These are phyloP conservation scores for Phytophthora pistaciae DNA, from an alignment of 352 stramenopile species.

Conservation along the genomic window DNA sequence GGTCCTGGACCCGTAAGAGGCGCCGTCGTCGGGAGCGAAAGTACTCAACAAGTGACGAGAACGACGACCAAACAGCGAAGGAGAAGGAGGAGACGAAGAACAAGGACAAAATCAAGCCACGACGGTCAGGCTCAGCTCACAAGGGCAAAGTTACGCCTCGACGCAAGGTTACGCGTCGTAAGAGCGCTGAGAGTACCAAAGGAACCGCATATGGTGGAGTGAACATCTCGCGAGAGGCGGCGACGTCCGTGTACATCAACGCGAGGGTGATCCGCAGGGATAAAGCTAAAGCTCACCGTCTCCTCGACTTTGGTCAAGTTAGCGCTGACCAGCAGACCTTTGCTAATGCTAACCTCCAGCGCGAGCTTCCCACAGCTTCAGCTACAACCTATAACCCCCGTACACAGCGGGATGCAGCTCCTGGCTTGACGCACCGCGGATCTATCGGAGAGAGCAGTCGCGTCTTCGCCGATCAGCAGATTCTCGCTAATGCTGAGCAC, in stretches of 20 bases:
- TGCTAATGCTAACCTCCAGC: neutral
- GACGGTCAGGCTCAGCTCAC: neutral
- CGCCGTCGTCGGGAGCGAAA: neutral
- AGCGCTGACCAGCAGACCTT: neutral
- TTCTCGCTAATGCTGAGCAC: neutral
- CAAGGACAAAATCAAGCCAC: neutral
- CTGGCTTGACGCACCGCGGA: neutral
- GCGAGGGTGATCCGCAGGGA: conserved; percentile 2
- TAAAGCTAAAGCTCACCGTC: neutral
- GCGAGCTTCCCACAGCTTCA: conserved; percentile 1
- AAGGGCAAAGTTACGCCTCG: neutral
- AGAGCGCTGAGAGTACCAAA: neutral
- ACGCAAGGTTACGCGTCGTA: neutral
- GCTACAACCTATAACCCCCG: neutral
- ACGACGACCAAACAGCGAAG: neutral
- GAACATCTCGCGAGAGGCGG: neutral
- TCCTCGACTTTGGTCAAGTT: conserved; percentile 13
- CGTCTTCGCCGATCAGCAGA: neutral
- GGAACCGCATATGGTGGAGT: neutral
- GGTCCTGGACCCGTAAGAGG: neutral
- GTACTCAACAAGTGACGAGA: neutral
- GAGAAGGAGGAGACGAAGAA: neutral
- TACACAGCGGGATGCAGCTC: neutral
- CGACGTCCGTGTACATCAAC: conserved; percentile 10
- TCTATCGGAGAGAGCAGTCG: neutral